Conservation (phyloP, 352 stramenopile species). For the Phytophthora tubulina region DNA sequence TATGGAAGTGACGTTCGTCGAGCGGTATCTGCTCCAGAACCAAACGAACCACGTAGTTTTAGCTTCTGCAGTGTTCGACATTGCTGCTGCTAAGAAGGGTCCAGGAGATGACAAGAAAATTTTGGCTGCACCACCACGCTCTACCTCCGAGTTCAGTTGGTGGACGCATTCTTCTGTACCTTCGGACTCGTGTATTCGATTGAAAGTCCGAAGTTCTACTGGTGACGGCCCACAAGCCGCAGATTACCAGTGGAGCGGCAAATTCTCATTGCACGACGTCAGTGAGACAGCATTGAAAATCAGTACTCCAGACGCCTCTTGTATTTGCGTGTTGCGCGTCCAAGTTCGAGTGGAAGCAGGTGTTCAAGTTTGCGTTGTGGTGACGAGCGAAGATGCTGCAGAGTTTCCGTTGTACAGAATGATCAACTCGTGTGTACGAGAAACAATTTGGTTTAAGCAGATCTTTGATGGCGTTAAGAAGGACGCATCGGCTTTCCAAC, state of each 20-base stretch:
- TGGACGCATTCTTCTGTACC: constrained; percentile 56
- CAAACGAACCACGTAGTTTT: constrained; percentile 71
- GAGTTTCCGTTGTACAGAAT: constrained; percentile 81
- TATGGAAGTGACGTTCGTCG: constrained; percentile 84
- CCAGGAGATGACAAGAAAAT: constrained; percentile 35
- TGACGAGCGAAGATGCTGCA: constrained; percentile 75
- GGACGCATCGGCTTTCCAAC: constrained; percentile 53
- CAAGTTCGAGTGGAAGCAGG: constrained; percentile 81
- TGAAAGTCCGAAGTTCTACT: constrained; percentile 58
- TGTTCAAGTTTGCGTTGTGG: constrained; percentile 77
- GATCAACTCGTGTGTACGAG: constrained; percentile 74
- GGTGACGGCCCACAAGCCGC: constrained; percentile 15
- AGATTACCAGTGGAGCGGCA: constrained; percentile 81
- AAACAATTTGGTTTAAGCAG: constrained; percentile 87
- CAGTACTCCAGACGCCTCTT: constrained; percentile 82
- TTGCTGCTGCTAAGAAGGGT: constrained; percentile 32
- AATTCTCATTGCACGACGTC: constrained; percentile 85
- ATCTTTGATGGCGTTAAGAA: constrained; percentile 77
- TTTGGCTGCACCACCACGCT: constrained; percentile 45
- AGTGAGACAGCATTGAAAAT: constrained; percentile 88
- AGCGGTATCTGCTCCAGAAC: constrained; percentile 85
- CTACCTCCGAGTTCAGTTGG: constrained; percentile 78
- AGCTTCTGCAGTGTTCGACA: constrained; percentile 55
- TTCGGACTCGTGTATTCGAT: constrained; percentile 67
- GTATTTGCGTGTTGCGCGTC: constrained; percentile 82